Evolutionary conservation across 129 eudicot genomes (phyloP), one percentile per base, ranked within the genome.

Genomic region (Silybum marianum): DNA sequence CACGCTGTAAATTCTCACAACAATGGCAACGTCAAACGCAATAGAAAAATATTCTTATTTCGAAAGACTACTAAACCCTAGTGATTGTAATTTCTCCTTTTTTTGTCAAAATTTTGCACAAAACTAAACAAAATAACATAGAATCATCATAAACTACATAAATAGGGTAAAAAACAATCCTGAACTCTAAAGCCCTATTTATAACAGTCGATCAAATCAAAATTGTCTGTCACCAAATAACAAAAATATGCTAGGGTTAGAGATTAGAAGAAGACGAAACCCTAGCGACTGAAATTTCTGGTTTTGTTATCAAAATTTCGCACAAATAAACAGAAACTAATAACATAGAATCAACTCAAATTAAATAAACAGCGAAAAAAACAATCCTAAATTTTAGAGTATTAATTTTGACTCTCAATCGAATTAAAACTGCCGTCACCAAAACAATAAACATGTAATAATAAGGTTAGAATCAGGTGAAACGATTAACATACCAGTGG

Each of bases 1-100:
- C 58, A 78, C 36, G 4, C 79, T 16, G 80, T 36, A 69, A 82
- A 77, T 63, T 75, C 40, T 9, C 10, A 71, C 42, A 48, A 39
- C 60, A 73, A 18, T 71, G 12, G 62, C 71, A 44, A 63, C 13
- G n/a, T 73, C 76, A 48, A 84, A 23, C 14, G 19, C 25, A 76
- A 25, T 44, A n/a, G 6, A 63, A 40, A 0, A 78, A n/a, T 2
- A 14, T 39, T 26, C 71, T 71, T 7, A 39, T 22, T 24, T 24
- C 11, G 1, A 28, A 22, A 7, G 23, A 58, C 23, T 58, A 6
- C 65, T 42, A 1, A 67, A 42, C 51, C 60, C 83, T 71, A 70
- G 54, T 46, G 24, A 40, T 36, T 71, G 75, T 22, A 71, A 71
- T 69, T 69, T 5, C 7, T 7, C 7, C 8, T 1, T 28, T 16